These are phyloP conservation scores for Colletotrichum sidae DNA, from an alignment of 2,329 filamentous ascomycete genomes.

Conservation along the genomic window DNA sequence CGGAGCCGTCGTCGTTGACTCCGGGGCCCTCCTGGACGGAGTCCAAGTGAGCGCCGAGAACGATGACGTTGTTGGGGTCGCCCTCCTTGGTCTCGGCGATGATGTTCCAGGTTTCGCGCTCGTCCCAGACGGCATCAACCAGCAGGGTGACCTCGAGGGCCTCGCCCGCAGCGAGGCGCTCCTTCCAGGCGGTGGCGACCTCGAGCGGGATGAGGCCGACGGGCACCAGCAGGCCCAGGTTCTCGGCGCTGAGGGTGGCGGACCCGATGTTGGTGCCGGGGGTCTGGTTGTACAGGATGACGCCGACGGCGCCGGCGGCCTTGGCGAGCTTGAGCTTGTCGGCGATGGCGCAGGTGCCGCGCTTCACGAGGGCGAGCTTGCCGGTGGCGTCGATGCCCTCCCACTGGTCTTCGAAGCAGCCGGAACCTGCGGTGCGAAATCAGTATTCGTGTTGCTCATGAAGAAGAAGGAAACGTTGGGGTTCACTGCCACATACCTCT, in stretches of 20 bases:
- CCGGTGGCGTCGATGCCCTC: conserved; percentile 55
- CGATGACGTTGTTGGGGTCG: conserved; percentile 54
- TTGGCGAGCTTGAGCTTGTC: conserved; percentile 58
- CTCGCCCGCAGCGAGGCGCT: conserved; percentile 48
- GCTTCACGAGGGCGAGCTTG: conserved; percentile 59
- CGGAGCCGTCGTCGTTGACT: conserved; percentile 56
- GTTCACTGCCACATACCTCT: conserved; percentile 33
- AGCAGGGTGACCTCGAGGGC: conserved; percentile 48
- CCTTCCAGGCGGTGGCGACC: conserved; percentile 50
- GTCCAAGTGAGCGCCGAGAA: conserved; percentile 56
- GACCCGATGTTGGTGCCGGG: conserved; percentile 55
- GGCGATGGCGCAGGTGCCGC: conserved; percentile 55
- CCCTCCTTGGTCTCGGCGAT: conserved; percentile 57
- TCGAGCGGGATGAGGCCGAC: conserved; percentile 51
- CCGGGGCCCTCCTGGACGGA: conserved; percentile 53
- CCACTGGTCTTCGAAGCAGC: conserved; percentile 58
- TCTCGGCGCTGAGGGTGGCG: conserved; percentile 64
- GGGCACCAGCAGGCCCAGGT: conserved; percentile 49
- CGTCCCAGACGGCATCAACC: conserved; percentile 52
- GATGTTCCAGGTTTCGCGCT: conserved; percentile 53
- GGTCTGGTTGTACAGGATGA: conserved; percentile 72
- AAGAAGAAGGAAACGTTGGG: neutral
- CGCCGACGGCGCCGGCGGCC: conserved; percentile 54
- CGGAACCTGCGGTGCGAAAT: conserved; percentile 44
- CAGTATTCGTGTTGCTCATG: neutral